These are phyloP conservation scores for Boletus insuetus DNA, from an alignment of 768 basidiomycete genomes.

Conservation along the genomic window DNA sequence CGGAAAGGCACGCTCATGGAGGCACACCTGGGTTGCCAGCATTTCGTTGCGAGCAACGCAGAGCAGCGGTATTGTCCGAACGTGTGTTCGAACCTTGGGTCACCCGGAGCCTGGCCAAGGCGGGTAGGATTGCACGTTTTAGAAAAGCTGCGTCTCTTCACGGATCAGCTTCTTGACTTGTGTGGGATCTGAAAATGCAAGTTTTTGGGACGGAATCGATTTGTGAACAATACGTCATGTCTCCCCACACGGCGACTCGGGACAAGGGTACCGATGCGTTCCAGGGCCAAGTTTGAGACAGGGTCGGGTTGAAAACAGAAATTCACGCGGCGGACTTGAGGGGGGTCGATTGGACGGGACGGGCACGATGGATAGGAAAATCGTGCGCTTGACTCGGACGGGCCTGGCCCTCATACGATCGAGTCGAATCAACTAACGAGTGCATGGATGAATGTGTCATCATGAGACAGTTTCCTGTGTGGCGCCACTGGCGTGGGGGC, in stretches of 20 bases:
- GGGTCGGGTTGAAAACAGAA: constrained; percentile 13
- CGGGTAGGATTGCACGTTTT: constrained; percentile 7
- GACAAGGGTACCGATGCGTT: background rate
- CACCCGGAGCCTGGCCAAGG: constrained; percentile 9
- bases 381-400: constrained; percentile 2
- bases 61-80: constrained; percentile 10
- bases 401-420: constrained; percentile 1
- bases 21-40: constrained; percentile 16
- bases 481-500: constrained; percentile 14
- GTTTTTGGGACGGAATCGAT: constrained; percentile 10
- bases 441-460: constrained; percentile 12
- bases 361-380: constrained; percentile 2
- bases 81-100: constrained; percentile 14
- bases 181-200: constrained; percentile 5
- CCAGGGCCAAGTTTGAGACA: constrained; percentile 8
- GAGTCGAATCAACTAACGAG: constrained; percentile 3
- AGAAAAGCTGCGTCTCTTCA: constrained; percentile 4
- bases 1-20: constrained; percentile 13
- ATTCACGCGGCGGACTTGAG: constrained; percentile 20
- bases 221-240: constrained; percentile 21
- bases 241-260: constrained; percentile 21
- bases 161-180: constrained; percentile 11
- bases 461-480: constrained; percentile 18
- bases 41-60: constrained; percentile 15
- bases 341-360: constrained; percentile 8